Percentiles rank a stretch among this genome's conserved stretches.
phyloP scores from a whole-genome alignment of 2,329 filamentous ascomycete genomes.

The Aphanoascus verrucosus region DNA sequence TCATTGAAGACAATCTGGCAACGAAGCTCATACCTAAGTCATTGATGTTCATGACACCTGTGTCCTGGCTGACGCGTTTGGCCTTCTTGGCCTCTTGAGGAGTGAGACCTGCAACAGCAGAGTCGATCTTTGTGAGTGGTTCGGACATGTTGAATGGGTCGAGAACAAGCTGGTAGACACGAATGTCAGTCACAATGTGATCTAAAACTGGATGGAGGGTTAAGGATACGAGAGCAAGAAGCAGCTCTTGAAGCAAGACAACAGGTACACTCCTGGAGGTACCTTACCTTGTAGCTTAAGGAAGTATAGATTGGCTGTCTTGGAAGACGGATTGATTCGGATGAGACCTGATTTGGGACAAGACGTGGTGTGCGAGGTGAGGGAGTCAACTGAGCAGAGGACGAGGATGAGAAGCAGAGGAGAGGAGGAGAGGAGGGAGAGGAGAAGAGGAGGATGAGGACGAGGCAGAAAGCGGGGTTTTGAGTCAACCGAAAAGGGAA shows the following conservation, averaged over 20 bases:
- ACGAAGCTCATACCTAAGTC: slow-evolving; percentile 59
- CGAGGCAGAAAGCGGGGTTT: slow-evolving; percentile 13
- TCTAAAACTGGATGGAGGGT: background rate
- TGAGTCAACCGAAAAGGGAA: slow-evolving; percentile 4
- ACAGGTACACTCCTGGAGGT: background rate
- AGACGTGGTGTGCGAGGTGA: background rate
- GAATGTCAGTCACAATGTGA: background rate
- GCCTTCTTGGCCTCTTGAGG: slow-evolving; percentile 47
- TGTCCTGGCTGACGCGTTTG: slow-evolving; percentile 57
- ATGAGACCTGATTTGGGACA: background rate
- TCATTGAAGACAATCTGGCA: slow-evolving; percentile 3
- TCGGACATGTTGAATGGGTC: slow-evolving; percentile 41
- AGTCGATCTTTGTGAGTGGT: slow-evolving; percentile 79
- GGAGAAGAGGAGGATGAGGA: slow-evolving; percentile 1
- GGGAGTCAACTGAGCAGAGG: slow-evolving; percentile 10
- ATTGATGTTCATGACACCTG: slow-evolving; percentile 70
- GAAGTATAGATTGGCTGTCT: slow-evolving; percentile 1
- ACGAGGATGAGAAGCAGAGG: slow-evolving; percentile 9
- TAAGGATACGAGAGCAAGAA: slow-evolving; percentile 4
- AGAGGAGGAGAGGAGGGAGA: slow-evolving; percentile 13
- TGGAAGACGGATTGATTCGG: slow-evolving; percentile 3
- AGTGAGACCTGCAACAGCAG: slow-evolving; percentile 70
- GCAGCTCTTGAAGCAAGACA: background rate
- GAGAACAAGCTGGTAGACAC: slow-evolving; percentile 3
- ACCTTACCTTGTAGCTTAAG: slow-evolving; percentile 6